phyloP scores from a whole-genome alignment of 331 rosid genomes.

The Malus hybrid region DNA sequence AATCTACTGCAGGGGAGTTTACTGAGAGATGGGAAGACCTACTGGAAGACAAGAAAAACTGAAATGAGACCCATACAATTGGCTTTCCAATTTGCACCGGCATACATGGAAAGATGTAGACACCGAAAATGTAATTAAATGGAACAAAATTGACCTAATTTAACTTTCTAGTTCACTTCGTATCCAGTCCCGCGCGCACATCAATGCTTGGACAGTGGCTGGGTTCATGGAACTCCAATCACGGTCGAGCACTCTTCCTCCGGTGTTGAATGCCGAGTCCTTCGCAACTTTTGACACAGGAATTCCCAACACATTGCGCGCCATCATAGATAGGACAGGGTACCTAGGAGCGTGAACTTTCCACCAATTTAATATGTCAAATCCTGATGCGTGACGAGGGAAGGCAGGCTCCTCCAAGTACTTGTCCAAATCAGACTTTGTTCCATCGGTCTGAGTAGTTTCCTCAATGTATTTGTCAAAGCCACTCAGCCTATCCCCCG shows the following conservation, averaged over 20 bases:
- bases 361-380: constrained; percentile 91
- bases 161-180: constrained; percentile 84
- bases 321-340: constrained; percentile 95
- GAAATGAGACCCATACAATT: background rate
- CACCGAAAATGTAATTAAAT: background rate
- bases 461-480: constrained; percentile 89
- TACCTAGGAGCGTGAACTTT: constrained; percentile 95
- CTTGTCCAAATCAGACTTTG: constrained; percentile 83
- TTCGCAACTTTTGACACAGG: constrained; percentile 68
- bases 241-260: constrained; percentile 59
- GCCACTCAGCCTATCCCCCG: constrained; percentile 85
- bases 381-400: constrained; percentile 66
- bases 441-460: constrained; percentile 66
- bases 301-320: constrained; percentile 78
- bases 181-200: constrained; percentile 97
- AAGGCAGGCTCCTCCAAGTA: constrained; percentile 93
- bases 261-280: constrained; percentile 48
- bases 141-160: background rate
- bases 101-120: background rate
- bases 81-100: constrained; percentile 3
- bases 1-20: background rate
- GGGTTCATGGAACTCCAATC: constrained; percentile 79
- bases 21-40: background rate
- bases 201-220: constrained; percentile 72
- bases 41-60: background rate